Conservation (phyloP, 768 basidiomycete species). For the Lactarius trivialis region DNA sequence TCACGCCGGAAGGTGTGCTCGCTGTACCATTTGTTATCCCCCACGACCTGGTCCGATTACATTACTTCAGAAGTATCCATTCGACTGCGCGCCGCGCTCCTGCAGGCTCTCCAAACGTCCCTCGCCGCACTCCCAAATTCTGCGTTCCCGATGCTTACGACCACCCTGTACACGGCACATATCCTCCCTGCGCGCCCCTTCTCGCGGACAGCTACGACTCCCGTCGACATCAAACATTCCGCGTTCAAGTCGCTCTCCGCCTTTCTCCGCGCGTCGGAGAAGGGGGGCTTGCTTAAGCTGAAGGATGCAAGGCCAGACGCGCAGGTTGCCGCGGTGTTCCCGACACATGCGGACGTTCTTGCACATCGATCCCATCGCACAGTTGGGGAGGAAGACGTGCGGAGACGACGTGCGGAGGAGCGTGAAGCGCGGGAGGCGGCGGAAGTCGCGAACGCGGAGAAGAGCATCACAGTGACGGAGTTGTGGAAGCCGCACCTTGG, state of each 20-base stretch:
- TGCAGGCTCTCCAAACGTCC: constrained; percentile 56
- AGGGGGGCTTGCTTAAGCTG: constrained; percentile 61
- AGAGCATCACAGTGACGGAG: constrained; percentile 52
- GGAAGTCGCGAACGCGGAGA: constrained; percentile 40
- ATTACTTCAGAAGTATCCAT: constrained; percentile 42
- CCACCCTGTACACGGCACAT: constrained; percentile 67
- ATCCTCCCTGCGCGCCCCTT: constrained; percentile 77
- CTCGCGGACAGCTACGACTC: constrained; percentile 38
- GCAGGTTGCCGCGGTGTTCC: constrained; percentile 41
- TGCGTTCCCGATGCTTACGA: constrained; percentile 69
- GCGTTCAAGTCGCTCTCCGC: constrained; percentile 72
- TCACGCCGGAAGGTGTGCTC: constrained; percentile 27
- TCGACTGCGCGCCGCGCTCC: constrained; percentile 52
- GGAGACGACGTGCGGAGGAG: constrained; percentile 52
- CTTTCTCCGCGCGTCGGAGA: constrained; percentile 75
- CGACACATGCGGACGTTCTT: constrained; percentile 49
- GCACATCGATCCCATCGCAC: constrained; percentile 50
- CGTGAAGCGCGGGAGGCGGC: constrained; percentile 48
- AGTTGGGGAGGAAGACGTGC: constrained; percentile 58
- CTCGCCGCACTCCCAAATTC: constrained; percentile 42
- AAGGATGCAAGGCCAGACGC: constrained; percentile 47
- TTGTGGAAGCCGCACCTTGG: constrained; percentile 68
- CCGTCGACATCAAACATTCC: constrained; percentile 70
- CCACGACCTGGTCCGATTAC: not conserved
- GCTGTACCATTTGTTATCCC: not conserved